Evolutionary conservation across 1,139 yeast genomes (phyloP), one percentile per base, ranked within the genome.

Genomic region (Debaryomycetaceae sp.): DNA sequence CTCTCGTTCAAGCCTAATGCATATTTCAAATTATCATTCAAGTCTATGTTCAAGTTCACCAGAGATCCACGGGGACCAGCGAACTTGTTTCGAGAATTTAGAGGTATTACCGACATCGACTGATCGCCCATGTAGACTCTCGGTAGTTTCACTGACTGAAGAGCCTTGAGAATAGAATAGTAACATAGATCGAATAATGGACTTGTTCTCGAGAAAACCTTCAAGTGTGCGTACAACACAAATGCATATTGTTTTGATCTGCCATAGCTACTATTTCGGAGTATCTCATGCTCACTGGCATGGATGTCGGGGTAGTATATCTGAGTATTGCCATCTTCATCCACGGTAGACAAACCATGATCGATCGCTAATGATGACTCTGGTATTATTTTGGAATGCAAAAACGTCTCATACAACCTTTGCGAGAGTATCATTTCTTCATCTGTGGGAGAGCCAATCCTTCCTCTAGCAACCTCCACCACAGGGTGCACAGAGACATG

Each of bases 341-440:
- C 70, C 11, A 73, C 62, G 8, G 75, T 65, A 44, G 78, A 72
- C 36, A 79, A 61, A 5, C 87, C 87, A 36, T 81, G 70, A 9
- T 65, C 59, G 4, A 81, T 74, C 34, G 59, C 61, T 24, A 83
- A 61, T 5, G 79, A 59, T 6, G 63, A 56, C 35, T 65, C 62
- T 3, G 78, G 68, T 24, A 86, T 60, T 15, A 83, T 46, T 37
- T 78, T 77, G 15, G 83, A 72, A 49, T 78, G 81, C 41, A 78
- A 61, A 13, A 84, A 56, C 3, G 73, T 62, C 50, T 87, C 87
- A 52, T 78, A 80, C 26, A 87, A 54, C 43, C 71, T 70, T 58
- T 87, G 95, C 3, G 95, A 79, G 28, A 87, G 56, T 24, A 78
- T 80, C 86, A 87, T 88, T 60, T 91, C 97, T 63, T 91, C 97